Percentiles rank a stretch among this genome's conserved stretches.
phyloP scores from a whole-genome alignment of 108 stramenopile genomes.

The Discostella pseudostelligera region DNA sequence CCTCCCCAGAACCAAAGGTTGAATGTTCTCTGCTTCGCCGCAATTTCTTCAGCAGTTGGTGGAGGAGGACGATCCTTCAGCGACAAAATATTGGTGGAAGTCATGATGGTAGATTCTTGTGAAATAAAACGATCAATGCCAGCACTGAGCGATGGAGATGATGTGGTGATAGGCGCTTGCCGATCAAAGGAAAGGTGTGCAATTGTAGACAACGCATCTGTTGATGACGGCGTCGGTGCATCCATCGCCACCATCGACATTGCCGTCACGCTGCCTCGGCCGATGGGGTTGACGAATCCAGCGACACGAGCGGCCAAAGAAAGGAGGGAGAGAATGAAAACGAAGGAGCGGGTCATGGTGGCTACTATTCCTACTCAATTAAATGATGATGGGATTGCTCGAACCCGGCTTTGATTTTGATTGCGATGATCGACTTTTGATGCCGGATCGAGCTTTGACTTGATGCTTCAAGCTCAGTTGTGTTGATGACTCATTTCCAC shows the following conservation, averaged over 20 bases:
- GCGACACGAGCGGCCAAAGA: conserved; percentile 21
- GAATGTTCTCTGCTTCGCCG: conserved; percentile 79
- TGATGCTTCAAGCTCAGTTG: no score
- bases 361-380: neutral
- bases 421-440: no score
- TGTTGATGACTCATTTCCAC: no score
- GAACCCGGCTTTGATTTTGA: no score
- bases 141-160: conserved; percentile 21
- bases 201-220: neutral
- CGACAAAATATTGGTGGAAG: conserved; percentile 47
- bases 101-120: conserved; percentile 23
- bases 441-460: no score
- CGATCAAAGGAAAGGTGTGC: conserved; percentile 6
- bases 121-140: conserved; percentile 26
- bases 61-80: conserved; percentile 76
- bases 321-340: conserved; percentile 1
- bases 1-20: conserved; percentile 86
- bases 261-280: conserved; percentile 20
- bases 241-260: conserved; percentile 21
- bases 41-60: conserved; percentile 79
- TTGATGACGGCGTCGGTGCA: conserved; percentile 14
- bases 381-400: conserved; percentile 5
- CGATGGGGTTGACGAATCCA: conserved; percentile 20
- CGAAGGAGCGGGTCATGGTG: conserved; percentile 8
- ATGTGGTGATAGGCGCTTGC: conserved; percentile 9